Evolutionary conservation across 2,329 filamentous ascomycete species (phyloP).

Genomic region (Stachybotrys chlorohalonatus): DNA sequence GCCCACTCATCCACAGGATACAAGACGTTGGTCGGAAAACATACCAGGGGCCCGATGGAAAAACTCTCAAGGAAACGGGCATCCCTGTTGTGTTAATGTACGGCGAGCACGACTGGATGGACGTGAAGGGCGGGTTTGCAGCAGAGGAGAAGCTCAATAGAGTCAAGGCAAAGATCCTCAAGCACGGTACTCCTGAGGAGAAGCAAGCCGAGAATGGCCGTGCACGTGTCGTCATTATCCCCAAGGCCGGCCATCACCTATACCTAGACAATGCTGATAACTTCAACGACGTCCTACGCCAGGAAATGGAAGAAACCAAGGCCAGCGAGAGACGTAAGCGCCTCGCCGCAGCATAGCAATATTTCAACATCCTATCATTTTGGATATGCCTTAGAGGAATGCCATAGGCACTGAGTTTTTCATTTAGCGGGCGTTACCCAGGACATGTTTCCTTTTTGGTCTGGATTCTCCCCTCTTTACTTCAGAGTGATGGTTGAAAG

Average conservation of each 20-base stretch:
- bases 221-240: conserved; percentile 73
- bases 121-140: conserved; percentile 74
- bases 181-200: conserved; percentile 57
- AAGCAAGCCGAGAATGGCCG: conserved; percentile 64
- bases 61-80: conserved; percentile 45
- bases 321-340: conserved; percentile 17
- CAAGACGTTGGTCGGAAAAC: conserved; percentile 74
- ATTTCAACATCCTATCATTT: not conserved
- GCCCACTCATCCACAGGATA: conserved; percentile 79
- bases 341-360: conserved; percentile 1
- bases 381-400: too few relatives aligned
- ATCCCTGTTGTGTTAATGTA: conserved; percentile 90
- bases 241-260: conserved; percentile 48
- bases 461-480: too few relatives aligned
- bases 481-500: too few relatives aligned
- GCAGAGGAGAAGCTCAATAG: conserved; percentile 71
- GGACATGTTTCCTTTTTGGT: not conserved
- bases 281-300: conserved; percentile 44
- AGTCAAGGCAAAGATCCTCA: conserved; percentile 51
- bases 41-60: conserved; percentile 21
- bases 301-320: conserved; percentile 44
- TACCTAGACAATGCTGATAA: conserved; percentile 51
- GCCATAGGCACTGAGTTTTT: not conserved
- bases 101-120: conserved; percentile 98
- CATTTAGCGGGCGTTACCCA: not conserved